A percentile compares a stretch with the other conserved stretches of the same genome.
Evolutionary conservation across 2,329 filamentous ascomycete species (phyloP).

Genomic region (Ceratocystiopsis minuta): DNA sequence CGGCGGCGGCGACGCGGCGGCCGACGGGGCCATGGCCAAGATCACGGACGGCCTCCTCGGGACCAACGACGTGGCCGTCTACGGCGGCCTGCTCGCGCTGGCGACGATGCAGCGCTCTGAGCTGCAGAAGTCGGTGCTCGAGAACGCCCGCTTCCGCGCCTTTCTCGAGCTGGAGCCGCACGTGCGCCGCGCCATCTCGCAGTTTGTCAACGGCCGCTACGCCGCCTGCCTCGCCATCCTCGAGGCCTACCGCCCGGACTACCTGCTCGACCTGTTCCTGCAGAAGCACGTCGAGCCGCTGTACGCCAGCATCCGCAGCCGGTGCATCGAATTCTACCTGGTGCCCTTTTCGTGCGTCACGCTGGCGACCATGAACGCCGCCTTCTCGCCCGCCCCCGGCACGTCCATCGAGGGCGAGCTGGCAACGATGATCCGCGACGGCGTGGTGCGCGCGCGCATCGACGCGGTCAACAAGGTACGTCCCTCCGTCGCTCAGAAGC

Average conservation of each 20-base stretch:
- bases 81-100: constrained; percentile 76
- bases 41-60: constrained; percentile 53
- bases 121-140: constrained; percentile 58
- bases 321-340: constrained; percentile 88
- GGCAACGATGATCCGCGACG: constrained; percentile 55
- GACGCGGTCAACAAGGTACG: constrained; percentile 61
- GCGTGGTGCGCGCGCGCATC: constrained; percentile 58
- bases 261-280: constrained; percentile 77
- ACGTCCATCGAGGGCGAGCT: constrained; percentile 57
- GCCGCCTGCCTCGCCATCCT: constrained; percentile 68
- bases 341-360: constrained; percentile 79
- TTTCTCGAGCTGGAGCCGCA: constrained; percentile 90
- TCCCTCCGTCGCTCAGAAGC: too few species aligned
- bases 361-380: constrained; percentile 55
- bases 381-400: constrained; percentile 46
- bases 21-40: constrained; percentile 22
- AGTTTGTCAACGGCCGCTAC: constrained; percentile 85
- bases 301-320: constrained; percentile 61
- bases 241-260: constrained; percentile 66
- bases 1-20: neutral
- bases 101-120: constrained; percentile 72
- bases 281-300: constrained; percentile 53
- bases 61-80: constrained; percentile 78
- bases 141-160: constrained; percentile 62
- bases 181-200: constrained; percentile 73